Evolutionary conservation across 108 stramenopile genomes (phyloP).

Genomic region (Skeletonema costatum): DNA sequence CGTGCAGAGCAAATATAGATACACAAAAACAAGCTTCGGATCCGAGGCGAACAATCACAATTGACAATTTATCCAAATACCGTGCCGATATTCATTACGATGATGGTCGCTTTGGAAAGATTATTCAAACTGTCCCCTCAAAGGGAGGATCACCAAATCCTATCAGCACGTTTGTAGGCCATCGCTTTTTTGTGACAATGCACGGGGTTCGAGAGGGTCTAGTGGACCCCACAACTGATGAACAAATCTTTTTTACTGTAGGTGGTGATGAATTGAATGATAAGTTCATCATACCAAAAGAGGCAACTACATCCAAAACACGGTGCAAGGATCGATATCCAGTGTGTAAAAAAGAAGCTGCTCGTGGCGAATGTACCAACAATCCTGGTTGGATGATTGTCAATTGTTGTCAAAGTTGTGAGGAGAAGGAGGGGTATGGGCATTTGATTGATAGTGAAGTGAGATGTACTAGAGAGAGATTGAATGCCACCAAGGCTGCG

Average conservation of each 20-base stretch:
- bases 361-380: conserved; percentile 51
- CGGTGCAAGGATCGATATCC: conserved; percentile 46
- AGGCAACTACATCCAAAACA: conserved; percentile 31
- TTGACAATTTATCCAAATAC: conserved; percentile 36
- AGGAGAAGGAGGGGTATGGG: conserved; percentile 40
- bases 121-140: conserved; percentile 13
- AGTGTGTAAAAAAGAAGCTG: conserved; percentile 49
- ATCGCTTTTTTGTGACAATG: conserved; percentile 40
- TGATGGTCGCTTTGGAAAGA: conserved; percentile 41
- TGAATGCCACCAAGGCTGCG: conserved; percentile 44
- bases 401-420: conserved; percentile 62
- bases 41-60: background rate
- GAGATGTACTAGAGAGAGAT: conserved; percentile 26
- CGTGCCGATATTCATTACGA: conserved; percentile 47
- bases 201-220: conserved; percentile 47
- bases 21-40: background rate
- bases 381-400: conserved; percentile 74
- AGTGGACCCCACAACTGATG: conserved; percentile 39
- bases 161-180: conserved; percentile 19
- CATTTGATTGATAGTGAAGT: conserved; percentile 32
- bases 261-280: background rate
- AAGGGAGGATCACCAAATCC: conserved; percentile 7
- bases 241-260: conserved; percentile 37
- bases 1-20: background rate
- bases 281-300: conserved; percentile 23